Percentiles rank a stretch among this genome's conserved stretches.
phyloP scores from a whole-genome alignment of 2,329 filamentous ascomycete species.

The Diplodia mutila region DNA sequence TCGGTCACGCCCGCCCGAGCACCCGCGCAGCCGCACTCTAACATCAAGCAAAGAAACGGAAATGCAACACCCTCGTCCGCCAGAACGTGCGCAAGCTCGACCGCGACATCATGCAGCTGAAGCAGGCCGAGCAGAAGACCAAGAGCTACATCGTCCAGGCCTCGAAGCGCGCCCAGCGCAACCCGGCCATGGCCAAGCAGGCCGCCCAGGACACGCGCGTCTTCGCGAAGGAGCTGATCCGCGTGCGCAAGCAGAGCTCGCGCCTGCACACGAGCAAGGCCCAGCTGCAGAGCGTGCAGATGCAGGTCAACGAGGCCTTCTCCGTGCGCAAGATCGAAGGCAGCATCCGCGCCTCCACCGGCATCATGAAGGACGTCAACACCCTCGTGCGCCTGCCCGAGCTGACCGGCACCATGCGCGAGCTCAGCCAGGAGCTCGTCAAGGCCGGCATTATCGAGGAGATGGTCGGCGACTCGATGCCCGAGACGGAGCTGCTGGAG shows the following conservation, averaged over 20 bases:
- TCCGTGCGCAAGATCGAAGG: constrained; percentile 95
- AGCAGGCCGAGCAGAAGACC: constrained; percentile 72
- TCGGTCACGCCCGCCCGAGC: constrained; percentile 47
- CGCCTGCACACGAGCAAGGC: constrained; percentile 86
- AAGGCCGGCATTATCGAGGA: constrained; percentile 97
- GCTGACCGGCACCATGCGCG: constrained; percentile 85
- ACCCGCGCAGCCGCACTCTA: constrained; percentile 1
- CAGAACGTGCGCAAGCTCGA: constrained; percentile 92
- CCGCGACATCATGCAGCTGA: constrained; percentile 82
- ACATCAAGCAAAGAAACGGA: constrained; percentile 70
- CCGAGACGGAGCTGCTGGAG: constrained; percentile 68
- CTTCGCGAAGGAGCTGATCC: constrained; percentile 86
- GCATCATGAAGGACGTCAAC: constrained; percentile 98
- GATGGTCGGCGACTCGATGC: constrained; percentile 86
- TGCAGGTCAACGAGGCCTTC: constrained; percentile 98
- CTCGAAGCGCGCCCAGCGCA: constrained; percentile 77
- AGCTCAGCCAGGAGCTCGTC: constrained; percentile 83
- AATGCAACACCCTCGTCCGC: constrained; percentile 91
- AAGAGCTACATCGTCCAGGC: constrained; percentile 83
- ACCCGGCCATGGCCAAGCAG: constrained; percentile 77
- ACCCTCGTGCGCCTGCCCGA: constrained; percentile 81
- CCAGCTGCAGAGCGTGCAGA: constrained; percentile 88
- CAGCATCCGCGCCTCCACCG: constrained; percentile 80
- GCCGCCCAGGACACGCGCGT: constrained; percentile 81
- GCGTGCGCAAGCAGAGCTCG: constrained; percentile 73